Conservation (phyloP, 768 basidiomycete genomes). For the Vararia minispora region DNA sequence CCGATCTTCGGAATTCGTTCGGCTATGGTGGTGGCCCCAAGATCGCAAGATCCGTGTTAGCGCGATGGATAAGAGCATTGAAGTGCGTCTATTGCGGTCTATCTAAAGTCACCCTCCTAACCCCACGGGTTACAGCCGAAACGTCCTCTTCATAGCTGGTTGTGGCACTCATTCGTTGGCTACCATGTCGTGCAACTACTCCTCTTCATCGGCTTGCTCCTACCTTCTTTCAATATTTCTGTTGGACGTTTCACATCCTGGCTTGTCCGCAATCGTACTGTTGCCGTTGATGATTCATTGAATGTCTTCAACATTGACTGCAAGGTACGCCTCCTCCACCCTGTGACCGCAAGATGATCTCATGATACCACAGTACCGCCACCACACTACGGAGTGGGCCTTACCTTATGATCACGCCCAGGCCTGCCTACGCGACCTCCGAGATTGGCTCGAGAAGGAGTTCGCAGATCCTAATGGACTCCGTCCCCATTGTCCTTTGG, state of each 20-base stretch:
- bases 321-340: conserved; percentile 40
- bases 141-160: conserved; percentile 45
- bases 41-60: conserved; percentile 61
- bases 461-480: conserved; percentile 57
- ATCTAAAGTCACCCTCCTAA: too few relatives aligned
- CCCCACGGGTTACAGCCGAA: conserved; percentile 31
- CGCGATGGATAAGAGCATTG: conserved; percentile 60
- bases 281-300: conserved; percentile 67
- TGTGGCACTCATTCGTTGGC: conserved; percentile 61
- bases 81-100: conserved; percentile 38
- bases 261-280: conserved; percentile 44
- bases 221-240: conserved; percentile 49
- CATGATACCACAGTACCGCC: conserved; percentile 50
- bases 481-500: conserved; percentile 85
- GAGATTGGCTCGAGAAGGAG: conserved; percentile 61
- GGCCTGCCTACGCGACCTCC: conserved; percentile 61
- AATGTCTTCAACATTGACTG: conserved; percentile 91
- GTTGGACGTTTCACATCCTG: conserved; percentile 57
- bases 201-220: conserved; percentile 64
- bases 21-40: conserved; percentile 93
- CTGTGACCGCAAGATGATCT: conserved; percentile 4
- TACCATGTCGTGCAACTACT: conserved; percentile 77
- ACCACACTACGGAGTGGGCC: conserved; percentile 95
- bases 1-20: conserved; percentile 71
- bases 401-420: conserved; percentile 62